These are phyloP conservation scores for Aspergillus sp. DNA, from an alignment of 2,329 filamentous ascomycete species.

Conservation along the genomic window DNA sequence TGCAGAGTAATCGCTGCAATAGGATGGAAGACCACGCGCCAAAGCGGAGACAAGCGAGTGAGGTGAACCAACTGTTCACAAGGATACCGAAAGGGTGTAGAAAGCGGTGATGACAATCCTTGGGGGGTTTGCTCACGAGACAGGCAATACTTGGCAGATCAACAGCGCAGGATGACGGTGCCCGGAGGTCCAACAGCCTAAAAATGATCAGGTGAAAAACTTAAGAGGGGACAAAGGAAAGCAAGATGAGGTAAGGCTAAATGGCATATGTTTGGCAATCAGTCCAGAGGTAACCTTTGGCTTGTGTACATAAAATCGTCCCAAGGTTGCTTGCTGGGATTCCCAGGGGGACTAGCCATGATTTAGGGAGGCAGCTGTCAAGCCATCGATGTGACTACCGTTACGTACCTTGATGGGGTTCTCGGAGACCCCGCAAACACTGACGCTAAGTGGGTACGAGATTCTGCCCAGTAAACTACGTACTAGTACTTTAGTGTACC, in stretches of 20 bases:
- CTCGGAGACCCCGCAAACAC: background rate
- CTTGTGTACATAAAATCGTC: too few species aligned
- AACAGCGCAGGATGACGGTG: conserved; percentile 25
- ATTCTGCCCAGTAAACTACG: background rate
- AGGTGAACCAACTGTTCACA: conserved; percentile 8
- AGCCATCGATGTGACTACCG: background rate
- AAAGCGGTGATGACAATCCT: conserved; percentile 18
- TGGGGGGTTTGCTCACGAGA: conserved; percentile 22
- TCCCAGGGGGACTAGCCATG: too few species aligned
- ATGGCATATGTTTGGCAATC: background rate
- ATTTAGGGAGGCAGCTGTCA: background rate
- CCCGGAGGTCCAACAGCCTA: conserved; percentile 16
- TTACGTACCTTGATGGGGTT: background rate
- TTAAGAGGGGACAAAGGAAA: conserved; percentile 4
- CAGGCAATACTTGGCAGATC: conserved; percentile 14
- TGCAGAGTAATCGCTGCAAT: conserved; percentile 8
- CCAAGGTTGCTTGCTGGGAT: too few species aligned
- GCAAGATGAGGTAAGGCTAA: conserved; percentile 10
- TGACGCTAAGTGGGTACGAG: background rate
- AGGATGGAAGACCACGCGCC: conserved; percentile 6
- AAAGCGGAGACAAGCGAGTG: conserved; percentile 10
- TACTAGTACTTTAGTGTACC: too few species aligned
- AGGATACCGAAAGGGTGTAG: conserved; percentile 11
- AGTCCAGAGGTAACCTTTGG: too few species aligned
- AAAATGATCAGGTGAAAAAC: conserved; percentile 18